phyloP scores from a whole-genome alignment of 257 asterid species.

The Petunia secreta region DNA sequence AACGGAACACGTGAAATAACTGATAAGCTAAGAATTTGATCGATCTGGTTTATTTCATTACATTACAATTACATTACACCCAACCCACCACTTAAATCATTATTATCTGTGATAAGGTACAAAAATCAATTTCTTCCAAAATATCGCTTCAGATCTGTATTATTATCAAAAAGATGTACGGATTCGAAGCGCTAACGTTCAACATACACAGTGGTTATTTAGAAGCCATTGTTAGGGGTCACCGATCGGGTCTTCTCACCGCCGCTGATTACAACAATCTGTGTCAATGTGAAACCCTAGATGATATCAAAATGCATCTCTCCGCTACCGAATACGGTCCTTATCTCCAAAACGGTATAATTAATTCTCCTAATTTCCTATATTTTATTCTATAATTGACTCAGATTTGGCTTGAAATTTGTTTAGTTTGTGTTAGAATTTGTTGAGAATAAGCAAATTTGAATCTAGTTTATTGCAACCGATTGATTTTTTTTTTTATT shows the following conservation, averaged over 20 bases:
- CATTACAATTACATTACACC: not conserved
- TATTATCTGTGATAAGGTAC: not conserved
- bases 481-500: too few species aligned
- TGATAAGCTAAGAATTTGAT: not conserved
- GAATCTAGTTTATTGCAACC: too few species aligned
- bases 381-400: too few species aligned
- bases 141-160: conserved; percentile 60
- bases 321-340: conserved; percentile 95
- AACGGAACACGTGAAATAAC: conserved; percentile 9
- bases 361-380: not conserved
- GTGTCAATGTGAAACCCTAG: conserved; percentile 90
- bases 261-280: conserved; percentile 93
- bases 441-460: too few species aligned
- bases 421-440: too few species aligned
- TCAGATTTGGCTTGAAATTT: too few species aligned
- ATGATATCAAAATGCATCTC: conserved; percentile 93
- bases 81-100: not conserved
- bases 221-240: conserved; percentile 91
- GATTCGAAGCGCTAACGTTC: conserved; percentile 93
- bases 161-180: conserved; percentile 64
- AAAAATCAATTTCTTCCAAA: not conserved
- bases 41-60: not conserved
- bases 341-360: conserved; percentile 78
- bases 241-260: conserved; percentile 87
- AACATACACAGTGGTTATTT: conserved; percentile 88